Evolutionary conservation across 2,329 filamentous ascomycete species (phyloP), one percentile per base, ranked within the genome.

Genomic region (Colletotrichum godetiae): DNA sequence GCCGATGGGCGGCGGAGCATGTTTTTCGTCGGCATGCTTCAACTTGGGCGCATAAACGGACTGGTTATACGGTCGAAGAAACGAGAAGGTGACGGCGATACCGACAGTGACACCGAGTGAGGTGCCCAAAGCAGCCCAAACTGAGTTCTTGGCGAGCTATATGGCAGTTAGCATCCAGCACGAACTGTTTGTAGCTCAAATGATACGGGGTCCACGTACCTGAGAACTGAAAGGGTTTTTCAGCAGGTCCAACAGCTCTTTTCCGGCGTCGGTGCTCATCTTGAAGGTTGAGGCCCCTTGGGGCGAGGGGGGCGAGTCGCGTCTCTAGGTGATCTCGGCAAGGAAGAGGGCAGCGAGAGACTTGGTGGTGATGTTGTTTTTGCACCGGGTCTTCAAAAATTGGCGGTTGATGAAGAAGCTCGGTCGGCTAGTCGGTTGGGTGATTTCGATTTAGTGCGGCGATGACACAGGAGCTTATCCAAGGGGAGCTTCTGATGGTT

Each of bases 1-100:
- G 68, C 93, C 94, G 78, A 98, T 89, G 0, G 93, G 91, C 13
- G 97, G 97, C 22, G 96, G 97, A 11, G 94, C 91, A 85, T 98
- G 95, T 82, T 93, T 95, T 77, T 95, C 92, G 81, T 98, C 96
- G 80, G 95, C 93, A 86, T 98, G 93, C 81, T 97, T 97, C 61
- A 97, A 88, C 81, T 97, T 96, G 53, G 97, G 97, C 4, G 97
- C 95, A 84, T 99, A 99, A 60, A 99, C 94, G 77, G 96, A 90
- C 68, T 92, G 93, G 82, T 98, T 96, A 83, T 95, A 95, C 5
- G 97, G 97, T 74, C 97, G 94, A 68, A 98, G 87, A 78, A 98
- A 86, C 75, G 95, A 98, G 88, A 98, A 99, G 76, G 92, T 84
- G 72, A 97, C 81, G 75, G 94, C 92, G 77, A 98, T 92, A 77